Conservation (phyloP, 805 yeast species). For the Cyberlindnera xishuangbannaensis region DNA sequence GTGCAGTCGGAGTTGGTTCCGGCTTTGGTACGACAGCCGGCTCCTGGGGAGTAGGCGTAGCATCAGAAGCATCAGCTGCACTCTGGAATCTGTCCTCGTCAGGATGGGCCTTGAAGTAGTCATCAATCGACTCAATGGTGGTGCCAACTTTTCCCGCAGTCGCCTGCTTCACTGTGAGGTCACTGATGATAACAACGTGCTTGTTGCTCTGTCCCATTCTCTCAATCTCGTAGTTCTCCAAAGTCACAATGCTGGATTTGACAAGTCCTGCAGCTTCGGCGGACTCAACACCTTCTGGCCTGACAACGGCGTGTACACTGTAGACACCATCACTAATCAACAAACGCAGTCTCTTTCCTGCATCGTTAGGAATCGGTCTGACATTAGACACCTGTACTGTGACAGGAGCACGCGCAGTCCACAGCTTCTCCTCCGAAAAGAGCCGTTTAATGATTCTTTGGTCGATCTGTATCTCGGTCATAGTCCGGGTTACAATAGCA, state of each 20-base stretch:
- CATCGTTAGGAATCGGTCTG: conserved; percentile 33
- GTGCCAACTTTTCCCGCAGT: conserved; percentile 34
- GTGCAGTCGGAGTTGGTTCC: conserved; percentile 4
- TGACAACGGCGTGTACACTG: conserved; percentile 46
- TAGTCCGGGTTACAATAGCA: too few relatives aligned
- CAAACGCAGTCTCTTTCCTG: conserved; percentile 37
- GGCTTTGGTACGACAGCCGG: conserved; percentile 8
- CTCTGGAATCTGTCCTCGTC: conserved; percentile 36
- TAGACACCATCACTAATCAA: conserved; percentile 49
- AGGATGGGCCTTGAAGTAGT: conserved; percentile 54
- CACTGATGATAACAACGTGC: conserved; percentile 26
- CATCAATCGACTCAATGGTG: conserved; percentile 43
- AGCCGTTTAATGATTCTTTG: conserved; percentile 14
- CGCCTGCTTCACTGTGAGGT: conserved; percentile 25
- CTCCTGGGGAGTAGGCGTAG: conserved; percentile 22
- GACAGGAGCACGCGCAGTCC: conserved; percentile 22
- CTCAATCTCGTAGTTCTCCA: conserved; percentile 37
- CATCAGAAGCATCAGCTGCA: conserved; percentile 10
- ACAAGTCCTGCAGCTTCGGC: conserved; percentile 41
- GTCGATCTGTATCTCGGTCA: background rate
- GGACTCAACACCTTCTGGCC: conserved; percentile 42
- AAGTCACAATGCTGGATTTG: conserved; percentile 36
- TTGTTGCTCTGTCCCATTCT: conserved; percentile 31
- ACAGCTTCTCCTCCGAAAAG: conserved; percentile 18
- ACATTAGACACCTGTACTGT: conserved; percentile 32